Evolutionary conservation across 768 basidiomycete genomes (phyloP).

Genomic region (Termitomyces sp.): DNA sequence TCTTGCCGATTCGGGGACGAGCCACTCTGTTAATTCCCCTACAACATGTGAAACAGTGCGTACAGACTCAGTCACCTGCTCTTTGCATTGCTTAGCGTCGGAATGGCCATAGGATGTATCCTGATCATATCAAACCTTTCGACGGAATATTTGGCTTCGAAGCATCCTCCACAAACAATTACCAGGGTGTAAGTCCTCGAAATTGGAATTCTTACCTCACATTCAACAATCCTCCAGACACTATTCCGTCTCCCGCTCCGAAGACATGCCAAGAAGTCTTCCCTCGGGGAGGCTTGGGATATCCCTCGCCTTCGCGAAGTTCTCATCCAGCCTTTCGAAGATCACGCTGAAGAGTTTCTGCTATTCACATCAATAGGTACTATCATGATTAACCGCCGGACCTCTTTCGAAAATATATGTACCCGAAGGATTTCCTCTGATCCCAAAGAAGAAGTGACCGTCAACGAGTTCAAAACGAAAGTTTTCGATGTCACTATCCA

Average conservation of each 20-base stretch:
- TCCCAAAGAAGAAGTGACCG: not conserved
- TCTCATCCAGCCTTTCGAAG: constrained; percentile 25
- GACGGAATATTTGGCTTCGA: constrained; percentile 37
- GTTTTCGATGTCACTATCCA: not conserved
- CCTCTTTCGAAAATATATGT: not conserved
- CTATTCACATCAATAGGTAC: constrained; percentile 32
- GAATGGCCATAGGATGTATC: constrained; percentile 26
- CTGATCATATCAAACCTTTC: constrained; percentile 32
- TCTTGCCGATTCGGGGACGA: constrained; percentile 29
- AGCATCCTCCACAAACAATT: constrained; percentile 16
- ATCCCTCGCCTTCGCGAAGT: constrained; percentile 17
- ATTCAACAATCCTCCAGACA: constrained; percentile 24
- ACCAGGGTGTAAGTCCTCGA: constrained; percentile 31
- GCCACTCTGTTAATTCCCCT: constrained; percentile 26
- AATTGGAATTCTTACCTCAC: not conserved
- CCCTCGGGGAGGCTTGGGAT: constrained; percentile 20
- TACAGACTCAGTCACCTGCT: not conserved
- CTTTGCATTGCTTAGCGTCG: not conserved
- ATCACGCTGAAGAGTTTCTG: constrained; percentile 28
- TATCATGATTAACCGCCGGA: constrained; percentile 23
- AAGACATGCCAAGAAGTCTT: constrained; percentile 3
- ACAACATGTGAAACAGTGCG: constrained; percentile 27
- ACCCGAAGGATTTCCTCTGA: not conserved
- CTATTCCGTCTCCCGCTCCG: constrained; percentile 42
- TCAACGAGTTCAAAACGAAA: not conserved